Evolutionary conservation across 2,329 filamentous ascomycete species (phyloP), one percentile per base, ranked within the genome.

Genomic region (Fusarium heterosporum): DNA sequence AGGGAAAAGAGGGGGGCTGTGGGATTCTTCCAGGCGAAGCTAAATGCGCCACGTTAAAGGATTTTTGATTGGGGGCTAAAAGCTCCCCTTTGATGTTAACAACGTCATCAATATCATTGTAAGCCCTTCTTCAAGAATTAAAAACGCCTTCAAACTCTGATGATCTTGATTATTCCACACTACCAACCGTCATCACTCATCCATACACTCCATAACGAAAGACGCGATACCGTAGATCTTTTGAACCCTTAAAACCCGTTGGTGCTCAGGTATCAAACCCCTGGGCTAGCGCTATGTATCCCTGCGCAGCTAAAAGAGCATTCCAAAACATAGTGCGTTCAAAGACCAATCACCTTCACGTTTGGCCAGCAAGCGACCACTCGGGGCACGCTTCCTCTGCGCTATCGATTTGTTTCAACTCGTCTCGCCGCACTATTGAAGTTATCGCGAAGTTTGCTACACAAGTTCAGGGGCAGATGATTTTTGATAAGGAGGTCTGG

Each of bases 21-120:
- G 32, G 36, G 34, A 52, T 60, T 28, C 32, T 42, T 51, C 6
- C 25, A 50, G 39, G 51, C 57, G 39, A 46, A 58, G 51, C 60
- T 63, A 63, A 63, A 63, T 14, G 51, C 60, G 60, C 60, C 58
- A 58, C 60, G 43, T 63, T 22, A 45, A 45, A 56, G 16, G 19
- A 25, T 22, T 50, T 62, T 62, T 62, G 28, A 57, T 63, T 63
- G 60, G 58, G 53, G 34, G 43, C 57, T 26, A 5, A 12, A 4
- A n/a, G 7, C 47, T 40, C 28, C 59, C 57, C 43, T 39, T 62
- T 48, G 43, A 53, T 45, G 30, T 17, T 43, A n/a, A 1, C 16
- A 16, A 9, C 14, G n/a, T 34, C 16, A n/a, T n/a, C 14, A 34
- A 3, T 36, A 16, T 16, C 8, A 28, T 13, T 22, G 19, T 32